A percentile compares a stretch with the other conserved stretches of the same genome.
These are phyloP conservation scores for Wickerhamomyces sp. DNA, from an alignment of 1,139 yeast genomes.

Conservation along the genomic window DNA sequence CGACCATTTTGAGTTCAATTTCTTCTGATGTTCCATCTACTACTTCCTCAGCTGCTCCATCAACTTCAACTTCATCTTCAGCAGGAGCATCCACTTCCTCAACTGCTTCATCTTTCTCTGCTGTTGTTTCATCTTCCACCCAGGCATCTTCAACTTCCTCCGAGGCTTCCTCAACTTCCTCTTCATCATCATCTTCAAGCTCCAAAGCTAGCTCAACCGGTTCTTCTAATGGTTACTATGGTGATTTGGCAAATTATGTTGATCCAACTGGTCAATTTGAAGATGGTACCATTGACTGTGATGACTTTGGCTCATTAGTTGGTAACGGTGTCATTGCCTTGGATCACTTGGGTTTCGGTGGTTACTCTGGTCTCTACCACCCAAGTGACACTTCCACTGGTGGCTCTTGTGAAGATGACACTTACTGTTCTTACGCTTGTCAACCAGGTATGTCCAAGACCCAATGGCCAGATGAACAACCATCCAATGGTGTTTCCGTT, in stretches of 20 bases:
- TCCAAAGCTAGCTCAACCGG: conserved; percentile 22
- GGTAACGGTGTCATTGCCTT: conserved; percentile 73
- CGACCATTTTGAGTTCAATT: conserved; percentile 13
- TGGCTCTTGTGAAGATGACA: conserved; percentile 74
- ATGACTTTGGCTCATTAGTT: conserved; percentile 45
- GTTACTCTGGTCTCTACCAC: conserved; percentile 70
- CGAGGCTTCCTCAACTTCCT: conserved; percentile 9
- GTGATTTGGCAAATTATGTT: conserved; percentile 50
- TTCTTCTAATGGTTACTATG: conserved; percentile 36
- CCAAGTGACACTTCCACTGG: conserved; percentile 57
- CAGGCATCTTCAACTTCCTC: conserved; percentile 11
- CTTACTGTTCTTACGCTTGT: conserved; percentile 95
- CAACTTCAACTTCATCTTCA: conserved; percentile 19
- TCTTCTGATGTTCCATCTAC: conserved; percentile 16
- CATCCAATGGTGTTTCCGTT: conserved; percentile 78
- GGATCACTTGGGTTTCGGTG: conserved; percentile 57
- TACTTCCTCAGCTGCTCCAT: conserved; percentile 15
- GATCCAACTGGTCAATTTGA: conserved; percentile 50
- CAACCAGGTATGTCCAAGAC: conserved; percentile 96
- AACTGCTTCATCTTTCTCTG: background rate
- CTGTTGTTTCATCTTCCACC: conserved; percentile 4
- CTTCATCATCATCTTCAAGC: conserved; percentile 22
- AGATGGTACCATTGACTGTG: conserved; percentile 62
- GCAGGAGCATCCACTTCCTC: conserved; percentile 13
- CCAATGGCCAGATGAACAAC: conserved; percentile 90